These are phyloP conservation scores for Bocquillonia castaneifolia DNA, from an alignment of 441 rosid species.

Conservation along the genomic window DNA sequence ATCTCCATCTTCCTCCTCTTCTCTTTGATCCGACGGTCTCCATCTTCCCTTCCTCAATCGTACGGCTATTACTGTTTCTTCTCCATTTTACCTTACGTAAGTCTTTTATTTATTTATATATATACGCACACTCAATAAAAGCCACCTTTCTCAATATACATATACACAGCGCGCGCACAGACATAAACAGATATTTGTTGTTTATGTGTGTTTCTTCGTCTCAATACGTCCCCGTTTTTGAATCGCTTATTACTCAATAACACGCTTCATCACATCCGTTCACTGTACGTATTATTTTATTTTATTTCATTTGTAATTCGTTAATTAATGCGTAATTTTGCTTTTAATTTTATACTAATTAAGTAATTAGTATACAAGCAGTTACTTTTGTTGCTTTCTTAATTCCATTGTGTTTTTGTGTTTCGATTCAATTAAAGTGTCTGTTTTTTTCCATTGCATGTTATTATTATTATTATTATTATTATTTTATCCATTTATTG, in stretches of 20 bases:
- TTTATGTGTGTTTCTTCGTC: background rate
- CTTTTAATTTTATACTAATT: background rate
- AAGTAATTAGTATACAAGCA: too few relatives aligned
- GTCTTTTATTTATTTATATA: background rate
- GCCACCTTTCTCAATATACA: background rate
- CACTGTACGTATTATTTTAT: background rate
- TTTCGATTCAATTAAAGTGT: too few relatives aligned
- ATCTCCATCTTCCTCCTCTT: background rate
- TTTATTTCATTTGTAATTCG: background rate
- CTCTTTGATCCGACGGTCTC: conserved; percentile 33
- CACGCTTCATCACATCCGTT: background rate
- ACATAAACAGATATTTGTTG: too few relatives aligned
- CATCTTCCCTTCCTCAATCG: conserved; percentile 35
- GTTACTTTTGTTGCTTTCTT: too few relatives aligned
- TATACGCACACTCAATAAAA: background rate
- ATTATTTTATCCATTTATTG: too few relatives aligned
- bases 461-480: too few relatives aligned
- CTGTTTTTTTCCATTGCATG: too few relatives aligned
- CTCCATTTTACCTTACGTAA: conserved; percentile 26
- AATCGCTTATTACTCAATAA: background rate
- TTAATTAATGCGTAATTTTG: background rate
- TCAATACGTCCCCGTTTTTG: conserved; percentile 5
- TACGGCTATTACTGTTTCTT: conserved; percentile 30
- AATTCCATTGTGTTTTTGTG: too few relatives aligned
- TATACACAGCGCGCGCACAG: background rate